Evolutionary conservation across 2,329 filamentous ascomycete species (phyloP), one percentile per base, ranked within the genome.

Genomic region (Ceratocystiopsis brevicomis): DNA sequence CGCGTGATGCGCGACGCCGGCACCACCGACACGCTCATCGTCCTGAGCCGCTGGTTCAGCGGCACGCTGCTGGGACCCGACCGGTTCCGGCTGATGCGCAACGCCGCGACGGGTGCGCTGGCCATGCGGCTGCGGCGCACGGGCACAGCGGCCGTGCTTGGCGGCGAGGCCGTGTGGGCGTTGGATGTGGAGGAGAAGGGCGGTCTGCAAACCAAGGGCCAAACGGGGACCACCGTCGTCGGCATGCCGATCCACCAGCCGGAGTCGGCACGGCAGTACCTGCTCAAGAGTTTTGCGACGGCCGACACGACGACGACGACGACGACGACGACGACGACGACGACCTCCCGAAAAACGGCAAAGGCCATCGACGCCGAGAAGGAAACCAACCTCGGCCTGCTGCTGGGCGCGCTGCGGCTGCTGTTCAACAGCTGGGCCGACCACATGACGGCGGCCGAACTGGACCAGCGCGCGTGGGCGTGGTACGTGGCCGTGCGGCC

Each of bases 401-500:
- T 92, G 3, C 64, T 93, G 0, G 78, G 73, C 4, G 77, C 81
- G 0, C 62, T 93, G 45, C 71, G 86, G 48, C 56, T 84, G 17
- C 57, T 92, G 1, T 86, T 76, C 52, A 65, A 69, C 39, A 88
- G 82, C 47, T 93, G 85, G 86, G 67, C 69, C 1, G 60, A 64
- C n/a, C 67, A 73, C 30, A 56, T 92, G 33, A 66, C 60, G 21
- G 60, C 62, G 4, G 65, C 70, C 15, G 82, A 93, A 52, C 62
- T 93, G 42, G 82, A 93, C 55, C 68, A 69, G 48, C 71, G 76
- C 46, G 81, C 83, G 16, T 92, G 84, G 82, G 64, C 64, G 12
- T 93, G 85, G 85, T 93, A 93, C 58, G 65, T 80, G 2, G 68
- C 71, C 18, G 74, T 87, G 17, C 66, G 86, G 48, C 85, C 85